Percentiles rank a stretch among this genome's conserved stretches.
Evolutionary conservation across 129 eudicot species (phyloP).

Genomic region (Cynara cardunculus): DNA sequence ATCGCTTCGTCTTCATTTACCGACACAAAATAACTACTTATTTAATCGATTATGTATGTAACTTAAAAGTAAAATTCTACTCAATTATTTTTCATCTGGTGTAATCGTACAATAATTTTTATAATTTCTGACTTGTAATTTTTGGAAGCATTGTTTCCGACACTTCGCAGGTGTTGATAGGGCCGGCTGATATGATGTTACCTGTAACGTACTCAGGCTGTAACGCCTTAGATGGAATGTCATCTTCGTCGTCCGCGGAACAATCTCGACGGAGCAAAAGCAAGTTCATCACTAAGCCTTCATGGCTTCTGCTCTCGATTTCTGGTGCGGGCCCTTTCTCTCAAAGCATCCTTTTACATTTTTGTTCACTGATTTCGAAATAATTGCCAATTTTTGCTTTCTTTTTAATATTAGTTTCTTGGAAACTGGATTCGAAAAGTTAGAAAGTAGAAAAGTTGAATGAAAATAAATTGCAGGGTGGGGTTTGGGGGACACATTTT

Average conservation of each 20-base stretch:
- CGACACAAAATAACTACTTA: conserved; percentile 6
- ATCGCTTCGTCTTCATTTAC: background rate
- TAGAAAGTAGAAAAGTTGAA: background rate
- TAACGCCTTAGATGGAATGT: conserved; percentile 10
- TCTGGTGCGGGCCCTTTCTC: conserved; percentile 21
- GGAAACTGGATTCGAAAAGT: conserved; percentile 22
- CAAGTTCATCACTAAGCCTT: conserved; percentile 31
- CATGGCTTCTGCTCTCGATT: conserved; percentile 37
- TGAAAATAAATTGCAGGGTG: background rate
- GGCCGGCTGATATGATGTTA: conserved; percentile 29
- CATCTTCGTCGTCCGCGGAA: conserved; percentile 14
- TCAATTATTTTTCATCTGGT: conserved; percentile 12
- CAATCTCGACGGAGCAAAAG: conserved; percentile 28
- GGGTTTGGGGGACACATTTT: conserved; percentile 1
- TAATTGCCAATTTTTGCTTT: background rate
- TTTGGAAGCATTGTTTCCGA: conserved; percentile 24
- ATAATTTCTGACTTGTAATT: conserved; percentile 8
- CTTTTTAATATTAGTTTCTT: background rate
- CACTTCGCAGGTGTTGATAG: conserved; percentile 24
- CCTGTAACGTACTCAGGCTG: conserved; percentile 4
- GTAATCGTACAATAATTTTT: conserved; percentile 9
- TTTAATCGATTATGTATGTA: background rate
- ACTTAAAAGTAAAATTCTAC: background rate
- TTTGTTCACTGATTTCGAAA: background rate
- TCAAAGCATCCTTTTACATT: background rate